A percentile compares a stretch with the other conserved stretches of the same genome.
Conservation (phyloP, 805 yeast genomes). For the Candida fluviatilis region DNA sequence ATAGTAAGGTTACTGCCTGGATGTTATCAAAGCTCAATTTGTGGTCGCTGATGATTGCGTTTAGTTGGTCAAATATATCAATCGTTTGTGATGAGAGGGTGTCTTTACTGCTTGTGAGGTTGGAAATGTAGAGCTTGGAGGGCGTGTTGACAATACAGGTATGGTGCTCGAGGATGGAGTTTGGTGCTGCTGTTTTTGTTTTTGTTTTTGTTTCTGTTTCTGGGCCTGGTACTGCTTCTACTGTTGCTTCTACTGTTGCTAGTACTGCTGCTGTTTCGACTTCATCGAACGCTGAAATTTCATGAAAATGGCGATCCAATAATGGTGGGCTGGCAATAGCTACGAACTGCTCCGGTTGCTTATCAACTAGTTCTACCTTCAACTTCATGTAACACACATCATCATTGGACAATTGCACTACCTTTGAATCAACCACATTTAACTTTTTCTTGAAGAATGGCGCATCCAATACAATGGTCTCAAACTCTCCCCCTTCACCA, state of each 20-base stretch:
- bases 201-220: neutral
- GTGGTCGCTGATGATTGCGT: constrained; percentile 23
- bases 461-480: constrained; percentile 85
- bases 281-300: constrained; percentile 20
- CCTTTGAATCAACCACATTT: constrained; percentile 34
- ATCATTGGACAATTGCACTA: constrained; percentile 50
- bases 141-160: constrained; percentile 10
- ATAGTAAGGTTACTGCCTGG: constrained; percentile 55
- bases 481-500: constrained; percentile 99
- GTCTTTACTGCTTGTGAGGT: constrained; percentile 19
- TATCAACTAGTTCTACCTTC: constrained; percentile 45
- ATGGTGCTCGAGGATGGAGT: too few species aligned
- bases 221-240: neutral
- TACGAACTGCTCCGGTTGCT: constrained; percentile 18
- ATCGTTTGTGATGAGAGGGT: constrained; percentile 37
- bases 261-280: neutral
- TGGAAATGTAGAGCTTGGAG: constrained; percentile 24
- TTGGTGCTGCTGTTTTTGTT: neutral
- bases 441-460: constrained; percentile 67
- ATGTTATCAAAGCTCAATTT: constrained; percentile 42
- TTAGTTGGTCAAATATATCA: constrained; percentile 47
- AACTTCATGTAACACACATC: constrained; percentile 69
- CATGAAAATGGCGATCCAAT: constrained; percentile 37
- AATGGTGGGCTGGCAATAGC: constrained; percentile 31
- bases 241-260: too few species aligned